Conservation (phyloP, 257 asterid genomes). For the Paulownia fortunei region DNA sequence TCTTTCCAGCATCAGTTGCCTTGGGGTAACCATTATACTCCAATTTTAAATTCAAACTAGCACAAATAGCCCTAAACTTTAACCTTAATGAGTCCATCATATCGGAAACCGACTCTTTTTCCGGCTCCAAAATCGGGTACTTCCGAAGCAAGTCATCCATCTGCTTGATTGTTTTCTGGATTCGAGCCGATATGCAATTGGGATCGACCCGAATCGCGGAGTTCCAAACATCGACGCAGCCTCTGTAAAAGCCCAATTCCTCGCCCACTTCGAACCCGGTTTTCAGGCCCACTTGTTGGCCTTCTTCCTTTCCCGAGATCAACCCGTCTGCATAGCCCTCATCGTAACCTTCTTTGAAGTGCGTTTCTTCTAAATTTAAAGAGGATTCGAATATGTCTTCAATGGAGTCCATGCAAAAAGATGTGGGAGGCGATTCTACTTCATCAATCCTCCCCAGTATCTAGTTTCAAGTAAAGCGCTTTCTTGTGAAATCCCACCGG, state of each 20-base stretch:
- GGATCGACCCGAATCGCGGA: slow-evolving; percentile 58
- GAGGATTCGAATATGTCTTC: slow-evolving; percentile 65
- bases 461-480: not conserved
- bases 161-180: slow-evolving; percentile 49
- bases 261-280: slow-evolving; percentile 68
- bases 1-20: slow-evolving; percentile 36
- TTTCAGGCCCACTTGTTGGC: slow-evolving; percentile 61
- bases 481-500: not conserved
- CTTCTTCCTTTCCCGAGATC: slow-evolving; percentile 60
- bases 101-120: slow-evolving; percentile 57
- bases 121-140: slow-evolving; percentile 63
- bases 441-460: not conserved
- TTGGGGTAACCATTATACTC: slow-evolving; percentile 54
- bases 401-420: slow-evolving; percentile 39
- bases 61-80: slow-evolving; percentile 58
- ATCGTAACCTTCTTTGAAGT: slow-evolving; percentile 55
- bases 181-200: slow-evolving; percentile 45
- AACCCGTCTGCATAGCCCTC: slow-evolving; percentile 71
- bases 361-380: slow-evolving; percentile 58
- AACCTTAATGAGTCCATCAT: slow-evolving; percentile 58
- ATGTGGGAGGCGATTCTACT: not conserved
- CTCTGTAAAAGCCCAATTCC: slow-evolving; percentile 71
- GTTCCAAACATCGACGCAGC: slow-evolving; percentile 60
- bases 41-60: slow-evolving; percentile 58
- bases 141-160: slow-evolving; percentile 60